A percentile compares a stretch with the other conserved stretches of the same genome.
Conservation (phyloP, 2,329 filamentous ascomycete species). For the Fusarium proliferatum region DNA sequence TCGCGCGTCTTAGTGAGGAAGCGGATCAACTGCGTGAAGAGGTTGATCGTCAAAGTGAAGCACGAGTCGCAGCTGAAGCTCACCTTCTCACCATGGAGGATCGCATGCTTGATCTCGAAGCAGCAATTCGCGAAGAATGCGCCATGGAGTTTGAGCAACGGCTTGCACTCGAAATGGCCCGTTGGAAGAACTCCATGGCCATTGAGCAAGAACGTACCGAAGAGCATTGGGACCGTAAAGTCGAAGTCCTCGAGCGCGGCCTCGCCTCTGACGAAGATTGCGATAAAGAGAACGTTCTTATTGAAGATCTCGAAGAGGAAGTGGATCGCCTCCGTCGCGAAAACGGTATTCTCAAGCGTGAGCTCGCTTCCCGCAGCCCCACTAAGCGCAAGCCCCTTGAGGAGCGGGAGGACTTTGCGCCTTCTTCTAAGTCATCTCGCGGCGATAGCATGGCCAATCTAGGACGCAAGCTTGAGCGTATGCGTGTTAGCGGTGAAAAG, state of each 20-base stretch:
- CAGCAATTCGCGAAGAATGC: constrained; percentile 88
- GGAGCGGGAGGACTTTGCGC: constrained; percentile 62
- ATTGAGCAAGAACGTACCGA: constrained; percentile 84
- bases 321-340: constrained; percentile 76
- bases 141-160: constrained; percentile 85
- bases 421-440: constrained; percentile 30
- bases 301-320: constrained; percentile 75
- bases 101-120: constrained; percentile 75
- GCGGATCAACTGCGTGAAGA: constrained; percentile 79
- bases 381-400: constrained; percentile 67
- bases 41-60: constrained; percentile 76
- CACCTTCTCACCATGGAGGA: constrained; percentile 78
- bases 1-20: constrained; percentile 77
- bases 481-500: constrained; percentile 58
- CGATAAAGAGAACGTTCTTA: constrained; percentile 70
- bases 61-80: constrained; percentile 77
- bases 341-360: constrained; percentile 72
- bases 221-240: constrained; percentile 88
- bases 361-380: constrained; percentile 72
- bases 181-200: constrained; percentile 84
- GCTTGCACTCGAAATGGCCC: constrained; percentile 77
- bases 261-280: constrained; percentile 60
- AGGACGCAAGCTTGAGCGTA: constrained; percentile 61
- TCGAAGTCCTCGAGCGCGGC: constrained; percentile 70
- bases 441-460: constrained; percentile 51